phyloP scores from a whole-genome alignment of 2,329 filamentous ascomycete genomes.

The Neurospora sp. region DNA sequence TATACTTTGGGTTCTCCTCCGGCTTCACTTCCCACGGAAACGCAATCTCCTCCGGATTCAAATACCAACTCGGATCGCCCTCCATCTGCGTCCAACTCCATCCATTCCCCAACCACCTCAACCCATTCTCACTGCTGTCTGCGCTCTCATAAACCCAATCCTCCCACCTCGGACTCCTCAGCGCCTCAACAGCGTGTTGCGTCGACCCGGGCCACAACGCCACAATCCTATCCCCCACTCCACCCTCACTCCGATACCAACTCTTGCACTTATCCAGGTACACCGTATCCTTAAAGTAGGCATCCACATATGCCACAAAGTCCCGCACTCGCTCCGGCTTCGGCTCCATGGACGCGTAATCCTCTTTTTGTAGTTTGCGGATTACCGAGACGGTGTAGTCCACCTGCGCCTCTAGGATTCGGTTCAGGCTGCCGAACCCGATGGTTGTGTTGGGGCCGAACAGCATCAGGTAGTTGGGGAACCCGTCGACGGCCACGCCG shows the following conservation, averaged over 20 bases:
- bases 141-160: conserved; percentile 32
- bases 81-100: conserved; percentile 28
- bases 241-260: conserved; percentile 42
- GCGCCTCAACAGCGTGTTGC: conserved; percentile 32
- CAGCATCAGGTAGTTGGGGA: conserved; percentile 41
- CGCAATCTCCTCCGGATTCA: conserved; percentile 28
- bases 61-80: conserved; percentile 30
- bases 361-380: conserved; percentile 37
- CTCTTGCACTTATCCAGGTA: conserved; percentile 39
- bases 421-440: conserved; percentile 36
- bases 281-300: conserved; percentile 38
- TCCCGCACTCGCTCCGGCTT: conserved; percentile 34
- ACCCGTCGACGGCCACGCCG: conserved; percentile 33
- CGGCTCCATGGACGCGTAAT: conserved; percentile 35
- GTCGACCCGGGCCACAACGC: conserved; percentile 37
- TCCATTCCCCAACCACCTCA: conserved; percentile 34
- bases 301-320: conserved; percentile 35
- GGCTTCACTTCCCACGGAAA: conserved; percentile 25
- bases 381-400: conserved; percentile 38
- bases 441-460: conserved; percentile 39
- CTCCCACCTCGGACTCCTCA: conserved; percentile 35
- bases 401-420: conserved; percentile 36
- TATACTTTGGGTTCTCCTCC: conserved; percentile 26
- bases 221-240: conserved; percentile 28
- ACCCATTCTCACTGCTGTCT: conserved; percentile 18